Percentiles rank a stretch among this genome's conserved stretches.
These are phyloP conservation scores for Lepiota venenata DNA, from an alignment of 768 basidiomycete species.

Conservation along the genomic window DNA sequence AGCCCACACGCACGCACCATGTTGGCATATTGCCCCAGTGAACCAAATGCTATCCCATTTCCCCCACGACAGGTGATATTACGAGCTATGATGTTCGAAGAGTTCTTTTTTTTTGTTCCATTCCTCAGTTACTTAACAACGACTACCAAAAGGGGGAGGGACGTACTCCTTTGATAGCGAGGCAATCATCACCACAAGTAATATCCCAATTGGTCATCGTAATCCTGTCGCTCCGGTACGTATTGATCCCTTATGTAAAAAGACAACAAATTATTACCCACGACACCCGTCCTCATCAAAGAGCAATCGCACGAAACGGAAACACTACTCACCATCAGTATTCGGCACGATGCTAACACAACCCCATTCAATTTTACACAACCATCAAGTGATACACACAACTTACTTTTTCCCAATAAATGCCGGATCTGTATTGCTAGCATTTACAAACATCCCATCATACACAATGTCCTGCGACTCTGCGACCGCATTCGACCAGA, in stretches of 20 bases:
- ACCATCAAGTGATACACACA: background rate
- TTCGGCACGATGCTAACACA: slow-evolving; percentile 48
- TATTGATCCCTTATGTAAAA: slow-evolving; percentile 40
- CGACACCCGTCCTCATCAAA: background rate
- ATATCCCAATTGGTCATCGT: slow-evolving; percentile 54
- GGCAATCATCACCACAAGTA: slow-evolving; percentile 61
- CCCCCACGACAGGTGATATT: slow-evolving; percentile 56
- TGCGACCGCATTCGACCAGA: slow-evolving; percentile 58
- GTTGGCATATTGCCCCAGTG: slow-evolving; percentile 53
- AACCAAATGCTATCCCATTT: slow-evolving; percentile 60
- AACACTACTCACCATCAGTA: slow-evolving; percentile 44
- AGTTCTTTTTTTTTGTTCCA: slow-evolving; percentile 35
- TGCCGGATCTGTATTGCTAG: slow-evolving; percentile 49
- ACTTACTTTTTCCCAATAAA: slow-evolving; percentile 48
- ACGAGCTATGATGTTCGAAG: slow-evolving; percentile 45
- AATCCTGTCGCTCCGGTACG: slow-evolving; percentile 48
- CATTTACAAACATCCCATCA: slow-evolving; percentile 58
- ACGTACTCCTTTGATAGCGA: slow-evolving; percentile 61
- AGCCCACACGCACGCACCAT: slow-evolving; percentile 35
- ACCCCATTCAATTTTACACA: background rate
- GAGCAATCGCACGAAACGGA: background rate
- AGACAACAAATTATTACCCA: background rate
- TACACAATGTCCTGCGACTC: slow-evolving; percentile 45
- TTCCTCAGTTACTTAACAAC: background rate
- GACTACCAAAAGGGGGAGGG: background rate